Evolutionary conservation across 345 rosid genomes (phyloP).

Genomic region (Populus deltoides): DNA sequence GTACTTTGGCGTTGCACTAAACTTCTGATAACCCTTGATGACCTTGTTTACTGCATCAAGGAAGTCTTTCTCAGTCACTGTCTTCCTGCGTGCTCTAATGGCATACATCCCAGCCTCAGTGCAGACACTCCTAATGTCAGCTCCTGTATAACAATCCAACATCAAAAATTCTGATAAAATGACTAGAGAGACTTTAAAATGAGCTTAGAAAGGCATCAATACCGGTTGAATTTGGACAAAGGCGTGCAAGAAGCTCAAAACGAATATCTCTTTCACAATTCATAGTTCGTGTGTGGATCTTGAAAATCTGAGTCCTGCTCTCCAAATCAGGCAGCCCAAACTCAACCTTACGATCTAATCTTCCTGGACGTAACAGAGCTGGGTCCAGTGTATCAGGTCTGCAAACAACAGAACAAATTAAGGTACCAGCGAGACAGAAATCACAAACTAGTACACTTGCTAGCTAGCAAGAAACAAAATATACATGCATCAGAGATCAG

Average conservation of each 20-base stretch:
- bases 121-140: constrained; percentile 93
- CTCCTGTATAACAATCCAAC: constrained; percentile 43
- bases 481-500: too few species aligned
- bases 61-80: constrained; percentile 93
- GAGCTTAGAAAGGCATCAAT: neutral
- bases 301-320: constrained; percentile 88
- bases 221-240: constrained; percentile 95
- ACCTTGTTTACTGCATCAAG: constrained; percentile 97
- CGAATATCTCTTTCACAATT: constrained; percentile 88
- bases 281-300: constrained; percentile 93
- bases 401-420: neutral
- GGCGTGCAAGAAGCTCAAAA: constrained; percentile 88
- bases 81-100: constrained; percentile 83
- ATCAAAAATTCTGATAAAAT: too few species aligned
- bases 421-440: too few species aligned
- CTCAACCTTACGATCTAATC: constrained; percentile 92
- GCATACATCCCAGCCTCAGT: constrained; percentile 98
- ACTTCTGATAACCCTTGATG: constrained; percentile 92
- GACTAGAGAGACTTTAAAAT: too few species aligned
- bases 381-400: constrained; percentile 97
- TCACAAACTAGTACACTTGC: too few species aligned
- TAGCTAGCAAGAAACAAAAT: too few species aligned
- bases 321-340: constrained; percentile 94
- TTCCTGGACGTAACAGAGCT: constrained; percentile 87
- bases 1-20: constrained; percentile 90